Base-by-base conservation (phyloP, 441 rosid genomes). In the Pelargonium myrrhifolium region DNA sequence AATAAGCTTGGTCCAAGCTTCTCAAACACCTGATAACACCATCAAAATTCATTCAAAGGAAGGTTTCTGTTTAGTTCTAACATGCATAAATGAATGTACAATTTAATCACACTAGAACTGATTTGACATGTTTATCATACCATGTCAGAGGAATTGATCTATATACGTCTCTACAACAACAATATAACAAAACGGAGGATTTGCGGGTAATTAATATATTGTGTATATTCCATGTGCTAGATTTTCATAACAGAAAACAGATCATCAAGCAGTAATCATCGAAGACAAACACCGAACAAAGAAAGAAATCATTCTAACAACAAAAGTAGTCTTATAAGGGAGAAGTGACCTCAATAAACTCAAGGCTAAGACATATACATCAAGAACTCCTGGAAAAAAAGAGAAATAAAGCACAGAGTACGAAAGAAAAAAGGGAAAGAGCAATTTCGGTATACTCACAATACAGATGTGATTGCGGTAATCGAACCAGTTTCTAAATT, bases 1-100 rank as follows among this genome's bases (percentile, higher is more conserved):
- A 87, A 92, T 85, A 89, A 87, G 93, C 98, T 89, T 73, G 98
- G 96, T 66, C 98, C 98, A 84, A 89, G 98, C 91, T 84, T 92
- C 96, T 92, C 98, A 92, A 92, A 89, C 37, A 92, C 98, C 96
- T 92, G 96, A 82, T 75, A 79, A 82, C 78, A 92, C 81, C 94
- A 92, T 87, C 86, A 84, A 79, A 81, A 86, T 81, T 74, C 86
- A 85, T 81, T 79, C 82, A 39, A 73, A 80, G 67, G 74, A 84
- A 85, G 85, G 81, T 79, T 76, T 83, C 58, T 65, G 84, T 82
- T 88, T 75, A 88, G 89, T 79, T 80, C 71, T 78, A 80, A 74
- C 66, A 76, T 65, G 59, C 72, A 72, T 66, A 62, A 75, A 77
- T 68, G 72, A 73, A 81, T 1, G 43, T 9, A 39, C 9, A 39